Conservation (phyloP, 2,329 filamentous ascomycete genomes). For the Paraconiothyrium sp. region DNA sequence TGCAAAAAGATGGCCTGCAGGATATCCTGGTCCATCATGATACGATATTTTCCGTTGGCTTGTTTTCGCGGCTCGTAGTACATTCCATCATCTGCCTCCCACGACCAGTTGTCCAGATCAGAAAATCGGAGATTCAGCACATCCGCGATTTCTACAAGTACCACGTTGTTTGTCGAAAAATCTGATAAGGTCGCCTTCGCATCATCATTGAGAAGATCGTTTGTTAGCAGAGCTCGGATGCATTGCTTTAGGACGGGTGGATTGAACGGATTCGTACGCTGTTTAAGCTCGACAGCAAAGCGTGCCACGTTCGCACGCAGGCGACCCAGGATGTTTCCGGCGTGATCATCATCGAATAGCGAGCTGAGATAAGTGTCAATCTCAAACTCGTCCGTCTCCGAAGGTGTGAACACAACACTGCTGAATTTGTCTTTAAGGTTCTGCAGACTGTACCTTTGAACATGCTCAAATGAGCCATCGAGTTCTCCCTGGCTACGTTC, state of each 20-base stretch:
- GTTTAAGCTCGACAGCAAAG: conserved; percentile 18
- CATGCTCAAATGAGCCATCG: conserved; percentile 28
- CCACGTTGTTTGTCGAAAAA: conserved; percentile 26
- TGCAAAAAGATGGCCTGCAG: conserved; percentile 58
- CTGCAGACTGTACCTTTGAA: conserved; percentile 27
- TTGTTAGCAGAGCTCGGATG: conserved; percentile 25
- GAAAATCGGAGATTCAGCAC: conserved; percentile 57
- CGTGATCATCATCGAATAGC: conserved; percentile 27
- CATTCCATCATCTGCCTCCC: conserved; percentile 54
- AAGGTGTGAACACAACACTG: conserved; percentile 28
- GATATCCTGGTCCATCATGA: conserved; percentile 59
- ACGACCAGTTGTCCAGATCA: conserved; percentile 55
- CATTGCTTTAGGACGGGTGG: conserved; percentile 17
- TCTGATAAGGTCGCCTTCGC: conserved; percentile 26
- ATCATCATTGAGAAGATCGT: conserved; percentile 26
- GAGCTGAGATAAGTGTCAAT: conserved; percentile 26
- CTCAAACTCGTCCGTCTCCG: conserved; percentile 27
- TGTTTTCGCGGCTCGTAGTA: conserved; percentile 55
- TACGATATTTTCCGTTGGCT: conserved; percentile 57
- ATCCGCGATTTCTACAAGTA: conserved; percentile 55
- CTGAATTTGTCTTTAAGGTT: conserved; percentile 28
- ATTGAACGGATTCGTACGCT: conserved; percentile 20
- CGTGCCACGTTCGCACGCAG: conserved; percentile 10
- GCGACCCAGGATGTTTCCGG: conserved; percentile 11
- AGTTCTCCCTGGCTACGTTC: conserved; percentile 20